A percentile compares a stretch with the other conserved stretches of the same genome.
These are phyloP conservation scores for Fusarium sororula DNA, from an alignment of 2,329 filamentous ascomycete genomes.

Conservation along the genomic window DNA sequence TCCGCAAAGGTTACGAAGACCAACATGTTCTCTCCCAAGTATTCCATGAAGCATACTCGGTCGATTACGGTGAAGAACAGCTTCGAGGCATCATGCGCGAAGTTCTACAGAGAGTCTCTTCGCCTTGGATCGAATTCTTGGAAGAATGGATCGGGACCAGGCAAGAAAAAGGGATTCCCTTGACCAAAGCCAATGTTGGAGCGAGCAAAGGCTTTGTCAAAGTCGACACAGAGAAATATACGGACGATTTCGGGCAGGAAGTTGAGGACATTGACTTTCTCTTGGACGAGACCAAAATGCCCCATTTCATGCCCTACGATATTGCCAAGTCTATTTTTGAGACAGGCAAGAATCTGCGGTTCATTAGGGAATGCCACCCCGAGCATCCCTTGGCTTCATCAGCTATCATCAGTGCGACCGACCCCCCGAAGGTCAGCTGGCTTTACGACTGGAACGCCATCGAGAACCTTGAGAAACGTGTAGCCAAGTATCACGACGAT, in stretches of 20 bases:
- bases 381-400: slow-evolving; percentile 71
- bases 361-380: slow-evolving; percentile 75
- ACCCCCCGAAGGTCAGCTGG: slow-evolving; percentile 71
- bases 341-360: slow-evolving; percentile 77
- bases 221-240: slow-evolving; percentile 61
- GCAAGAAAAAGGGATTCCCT: slow-evolving; percentile 63
- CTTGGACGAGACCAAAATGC: slow-evolving; percentile 72
- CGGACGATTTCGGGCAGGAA: slow-evolving; percentile 68
- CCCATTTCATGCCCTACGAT: slow-evolving; percentile 75
- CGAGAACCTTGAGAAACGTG: slow-evolving; percentile 68
- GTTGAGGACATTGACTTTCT: slow-evolving; percentile 67
- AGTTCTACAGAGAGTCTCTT: slow-evolving; percentile 69
- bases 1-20: slow-evolving; percentile 60
- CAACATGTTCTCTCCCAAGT: slow-evolving; percentile 69
- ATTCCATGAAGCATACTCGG: slow-evolving; percentile 68
- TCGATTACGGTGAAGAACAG: slow-evolving; percentile 70
- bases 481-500: slow-evolving; percentile 50
- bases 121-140: slow-evolving; percentile 73
- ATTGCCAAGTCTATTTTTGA: slow-evolving; percentile 80
- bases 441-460: slow-evolving; percentile 78
- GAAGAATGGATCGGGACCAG: slow-evolving; percentile 80
- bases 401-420: slow-evolving; percentile 55
- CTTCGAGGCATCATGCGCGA: slow-evolving; percentile 73
- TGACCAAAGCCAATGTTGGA: slow-evolving; percentile 58
- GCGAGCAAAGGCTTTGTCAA: slow-evolving; percentile 68